Evolutionary conservation across 495 filamentous ascomycete species (phyloP).

Genomic region (Halenospora varia): DNA sequence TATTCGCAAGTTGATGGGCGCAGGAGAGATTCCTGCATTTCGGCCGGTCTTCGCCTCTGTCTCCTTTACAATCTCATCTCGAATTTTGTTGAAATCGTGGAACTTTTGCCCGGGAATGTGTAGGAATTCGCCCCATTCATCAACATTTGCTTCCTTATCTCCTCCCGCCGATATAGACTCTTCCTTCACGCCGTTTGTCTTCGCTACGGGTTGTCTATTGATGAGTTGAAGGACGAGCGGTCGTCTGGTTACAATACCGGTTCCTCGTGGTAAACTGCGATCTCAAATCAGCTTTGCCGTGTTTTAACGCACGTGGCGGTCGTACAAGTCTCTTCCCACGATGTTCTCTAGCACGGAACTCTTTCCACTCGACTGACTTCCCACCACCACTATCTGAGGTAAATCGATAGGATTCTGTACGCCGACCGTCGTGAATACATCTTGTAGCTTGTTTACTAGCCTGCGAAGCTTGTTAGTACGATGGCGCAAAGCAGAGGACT

Average conservation of each 20-base stretch:
- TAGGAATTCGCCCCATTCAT: constrained; percentile 99
- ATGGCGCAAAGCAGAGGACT: constrained; percentile 16
- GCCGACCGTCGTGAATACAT: constrained; percentile 98
- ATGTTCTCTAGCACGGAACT: constrained; percentile 99
- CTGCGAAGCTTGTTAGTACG: constrained; percentile 43
- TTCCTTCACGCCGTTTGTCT: constrained; percentile 75
- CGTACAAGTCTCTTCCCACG: constrained; percentile 97
- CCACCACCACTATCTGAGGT: constrained; percentile 97
- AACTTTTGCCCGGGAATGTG: constrained; percentile 99
- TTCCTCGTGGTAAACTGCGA: constrained; percentile 87
- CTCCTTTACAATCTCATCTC: constrained; percentile 96
- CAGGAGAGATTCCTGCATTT: constrained; percentile 94
- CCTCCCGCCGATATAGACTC: constrained; percentile 55
- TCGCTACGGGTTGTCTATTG: constrained; percentile 61
- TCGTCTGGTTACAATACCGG: constrained; percentile 94
- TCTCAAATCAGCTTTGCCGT: constrained; percentile 13
- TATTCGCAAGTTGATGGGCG: constrained; percentile 94
- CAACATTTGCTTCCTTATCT: constrained; percentile 82
- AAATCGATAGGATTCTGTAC: constrained; percentile 99
- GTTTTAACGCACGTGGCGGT: constrained; percentile 10
- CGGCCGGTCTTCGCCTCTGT: constrained; percentile 94
- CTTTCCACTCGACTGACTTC: constrained; percentile 98
- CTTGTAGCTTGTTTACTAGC: constrained; percentile 97
- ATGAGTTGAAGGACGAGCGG: constrained; percentile 97
- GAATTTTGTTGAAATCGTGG: constrained; percentile 98